phyloP scores from a whole-genome alignment of 176 grass and related monocot genomes.

The Lolium multiflorum region DNA sequence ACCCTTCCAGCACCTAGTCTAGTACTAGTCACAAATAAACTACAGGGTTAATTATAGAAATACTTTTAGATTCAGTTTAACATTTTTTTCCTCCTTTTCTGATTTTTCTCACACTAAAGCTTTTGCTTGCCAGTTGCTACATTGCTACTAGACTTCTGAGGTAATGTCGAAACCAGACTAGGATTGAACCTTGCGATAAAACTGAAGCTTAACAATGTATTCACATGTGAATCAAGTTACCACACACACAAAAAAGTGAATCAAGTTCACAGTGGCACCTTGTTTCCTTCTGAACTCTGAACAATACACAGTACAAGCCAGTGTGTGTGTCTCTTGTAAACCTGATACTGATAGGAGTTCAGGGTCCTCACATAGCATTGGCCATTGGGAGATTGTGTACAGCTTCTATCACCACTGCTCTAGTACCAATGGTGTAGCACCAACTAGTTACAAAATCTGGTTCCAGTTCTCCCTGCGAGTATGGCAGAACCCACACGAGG shows the following conservation, averaged over 20 bases:
- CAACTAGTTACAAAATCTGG: conserved; percentile 29
- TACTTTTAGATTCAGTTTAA: background rate
- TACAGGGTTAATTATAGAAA: background rate
- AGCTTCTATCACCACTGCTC: background rate
- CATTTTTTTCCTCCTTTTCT: background rate
- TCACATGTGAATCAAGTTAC: background rate
- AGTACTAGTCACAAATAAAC: background rate
- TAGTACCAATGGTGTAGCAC: background rate
- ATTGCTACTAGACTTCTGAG: background rate
- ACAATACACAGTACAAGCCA: background rate
- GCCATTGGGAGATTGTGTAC: background rate
- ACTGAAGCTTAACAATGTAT: background rate
- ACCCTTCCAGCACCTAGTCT: background rate
- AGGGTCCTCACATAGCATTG: background rate
- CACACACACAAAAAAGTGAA: background rate
- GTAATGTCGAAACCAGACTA: background rate
- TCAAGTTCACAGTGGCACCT: background rate
- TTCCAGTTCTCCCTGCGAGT: background rate
- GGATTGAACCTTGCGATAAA: background rate
- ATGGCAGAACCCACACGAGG: background rate
- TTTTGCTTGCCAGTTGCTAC: background rate
- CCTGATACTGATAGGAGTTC: background rate
- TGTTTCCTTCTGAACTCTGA: conserved; percentile 5
- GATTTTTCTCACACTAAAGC: background rate
- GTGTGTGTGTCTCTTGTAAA: background rate